A percentile compares a stretch with the other conserved stretches of the same genome.
phyloP scores from a whole-genome alignment of 768 basidiomycete genomes.

The Leccinum arenicola region DNA sequence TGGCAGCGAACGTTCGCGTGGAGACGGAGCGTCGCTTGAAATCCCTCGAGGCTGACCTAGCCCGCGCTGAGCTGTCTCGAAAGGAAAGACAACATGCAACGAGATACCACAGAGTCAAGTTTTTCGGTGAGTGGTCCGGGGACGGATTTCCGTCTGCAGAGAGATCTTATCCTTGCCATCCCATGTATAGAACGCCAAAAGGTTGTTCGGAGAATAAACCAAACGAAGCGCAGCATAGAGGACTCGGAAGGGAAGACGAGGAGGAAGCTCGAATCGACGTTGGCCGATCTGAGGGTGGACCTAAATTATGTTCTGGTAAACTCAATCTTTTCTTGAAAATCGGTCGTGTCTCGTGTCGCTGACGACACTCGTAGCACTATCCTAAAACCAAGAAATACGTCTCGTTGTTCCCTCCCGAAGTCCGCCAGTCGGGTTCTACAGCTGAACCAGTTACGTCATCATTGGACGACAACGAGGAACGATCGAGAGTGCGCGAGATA shows the following conservation, averaged over 20 bases:
- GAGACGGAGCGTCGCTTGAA: conserved; percentile 78
- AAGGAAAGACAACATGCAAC: conserved; percentile 73
- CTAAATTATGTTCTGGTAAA: conserved; percentile 86
- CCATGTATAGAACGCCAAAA: conserved; percentile 75
- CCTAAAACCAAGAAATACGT: conserved; percentile 87
- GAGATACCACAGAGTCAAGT: conserved; percentile 89
- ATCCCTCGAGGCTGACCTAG: conserved; percentile 72
- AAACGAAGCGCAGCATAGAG: conserved; percentile 55
- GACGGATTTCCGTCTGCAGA: not conserved
- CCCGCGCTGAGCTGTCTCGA: conserved; percentile 54
- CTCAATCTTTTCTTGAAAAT: not conserved
- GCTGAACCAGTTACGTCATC: conserved; percentile 7
- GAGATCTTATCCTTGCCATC: not conserved
- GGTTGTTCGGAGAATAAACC: conserved; percentile 70
- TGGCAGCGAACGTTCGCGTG: conserved; percentile 82
- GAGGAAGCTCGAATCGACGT: conserved; percentile 41
- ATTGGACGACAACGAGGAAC: conserved; percentile 40
- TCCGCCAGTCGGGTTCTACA: conserved; percentile 24
- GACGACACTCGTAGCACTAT: conserved; percentile 56
- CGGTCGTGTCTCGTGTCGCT: not conserved
- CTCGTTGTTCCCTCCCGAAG: conserved; percentile 79
- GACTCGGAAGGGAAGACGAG: conserved; percentile 36
- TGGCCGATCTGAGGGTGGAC: conserved; percentile 75
- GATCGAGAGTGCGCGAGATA: conserved; percentile 58
- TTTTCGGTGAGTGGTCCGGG: conserved; percentile 66